Evolutionary conservation across 2,329 filamentous ascomycete genomes (phyloP), one percentile per base, ranked within the genome.

Genomic region (Fusarium drepaniforme): DNA sequence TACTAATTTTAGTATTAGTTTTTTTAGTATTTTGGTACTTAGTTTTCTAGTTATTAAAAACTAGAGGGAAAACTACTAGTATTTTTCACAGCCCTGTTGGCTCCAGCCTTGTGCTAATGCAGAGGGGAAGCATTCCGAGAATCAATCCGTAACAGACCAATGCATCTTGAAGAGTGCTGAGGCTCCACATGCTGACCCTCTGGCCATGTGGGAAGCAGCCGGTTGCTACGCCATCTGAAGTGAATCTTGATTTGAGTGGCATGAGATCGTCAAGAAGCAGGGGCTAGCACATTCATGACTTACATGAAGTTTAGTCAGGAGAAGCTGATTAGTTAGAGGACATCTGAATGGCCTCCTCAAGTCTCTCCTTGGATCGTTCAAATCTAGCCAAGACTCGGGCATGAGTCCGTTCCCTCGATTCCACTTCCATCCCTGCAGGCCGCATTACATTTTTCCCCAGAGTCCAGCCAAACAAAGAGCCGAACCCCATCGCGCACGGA

Each of bases 111-210:
- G 11, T 21, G 28, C 33, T 21, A 38, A 33, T 21, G 28, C 30
- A 56, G 51, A 30, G 38, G 28, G 63, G 53, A 66, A 30, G 30
- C 4, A n/a, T 35, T 37, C 63, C 35, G 51, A 40, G 53, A 61
- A 46, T 44, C 28, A 58, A 65, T 37, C 21, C 37, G 28, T 33
- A 65, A 65, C 49, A 46, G n/a, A 35, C 25, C 28, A 58, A 63
- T 38, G 56, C 56, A 38, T 37, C 53, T 57, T 13, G 12, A 23
- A 37, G 53, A 56, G 23, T 13, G 9, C 16, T 30, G 12, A 12
- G 15, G 30, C 33, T 38, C 56, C 56, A 58, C 56, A 23, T 16
- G 56, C 56, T 58, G 56, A 38, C 56, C 30, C 25, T 38, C 53
- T 38, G 15, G 33, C 53, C 33, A 58, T 25, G 56, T 18, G 33